Percentiles rank a stretch among this genome's conserved stretches.
These are phyloP conservation scores for Rhizopogon rudus DNA, from an alignment of 768 basidiomycete genomes.

Conservation along the genomic window DNA sequence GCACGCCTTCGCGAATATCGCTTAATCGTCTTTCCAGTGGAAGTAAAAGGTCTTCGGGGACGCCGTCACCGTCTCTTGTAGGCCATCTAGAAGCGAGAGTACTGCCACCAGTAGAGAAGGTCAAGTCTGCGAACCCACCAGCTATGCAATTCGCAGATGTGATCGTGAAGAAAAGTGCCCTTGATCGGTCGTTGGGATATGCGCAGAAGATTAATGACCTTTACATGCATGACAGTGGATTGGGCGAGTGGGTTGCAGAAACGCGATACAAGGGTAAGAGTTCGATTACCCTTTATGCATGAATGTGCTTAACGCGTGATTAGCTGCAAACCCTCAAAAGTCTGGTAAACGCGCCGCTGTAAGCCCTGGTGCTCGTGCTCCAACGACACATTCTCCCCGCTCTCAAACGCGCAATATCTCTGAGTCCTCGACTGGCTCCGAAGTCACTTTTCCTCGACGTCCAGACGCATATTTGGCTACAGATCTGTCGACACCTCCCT, in stretches of 20 bases:
- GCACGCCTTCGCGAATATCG: constrained; percentile 59
- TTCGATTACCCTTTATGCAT: neutral
- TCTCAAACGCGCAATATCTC: constrained; percentile 66
- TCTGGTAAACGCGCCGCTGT: constrained; percentile 22
- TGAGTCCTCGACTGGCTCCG: constrained; percentile 65
- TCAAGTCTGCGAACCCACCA: constrained; percentile 45
- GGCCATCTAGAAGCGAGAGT: constrained; percentile 25
- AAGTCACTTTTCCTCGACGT: constrained; percentile 74
- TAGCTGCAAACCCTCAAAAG: constrained; percentile 17
- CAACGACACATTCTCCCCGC: constrained; percentile 38
- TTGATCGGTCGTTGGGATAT: constrained; percentile 71
- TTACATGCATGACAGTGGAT: constrained; percentile 66
- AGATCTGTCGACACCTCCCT: constrained; percentile 52
- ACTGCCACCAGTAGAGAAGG: constrained; percentile 21
- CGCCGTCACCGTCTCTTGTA: constrained; percentile 23
- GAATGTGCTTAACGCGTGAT: constrained; percentile 5
- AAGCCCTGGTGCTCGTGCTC: constrained; percentile 18
- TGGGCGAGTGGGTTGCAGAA: constrained; percentile 69
- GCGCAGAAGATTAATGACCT: constrained; percentile 83
- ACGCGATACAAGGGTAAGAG: constrained; percentile 49
- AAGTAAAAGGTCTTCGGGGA: constrained; percentile 20
- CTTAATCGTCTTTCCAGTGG: constrained; percentile 17
- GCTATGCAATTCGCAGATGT: constrained; percentile 74
- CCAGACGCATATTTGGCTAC: constrained; percentile 77
- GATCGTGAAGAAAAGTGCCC: constrained; percentile 41